Evolutionary conservation across 140 eudicot genomes (phyloP).

Genomic region (Oenanthe javanica): DNA sequence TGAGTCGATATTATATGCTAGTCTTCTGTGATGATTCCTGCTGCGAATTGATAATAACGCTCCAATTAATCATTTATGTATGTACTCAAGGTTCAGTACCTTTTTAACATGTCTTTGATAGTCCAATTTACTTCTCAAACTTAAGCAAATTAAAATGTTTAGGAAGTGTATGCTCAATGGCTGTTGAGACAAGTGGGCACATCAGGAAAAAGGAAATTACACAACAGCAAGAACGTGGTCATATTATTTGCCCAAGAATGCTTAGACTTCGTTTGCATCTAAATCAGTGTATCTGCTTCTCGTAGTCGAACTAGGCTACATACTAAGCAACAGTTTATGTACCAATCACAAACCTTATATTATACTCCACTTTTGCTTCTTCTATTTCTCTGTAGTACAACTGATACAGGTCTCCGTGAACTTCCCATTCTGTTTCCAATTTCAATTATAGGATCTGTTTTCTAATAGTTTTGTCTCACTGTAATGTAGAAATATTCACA

Average conservation of each 20-base stretch:
- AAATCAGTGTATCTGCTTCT: not conserved
- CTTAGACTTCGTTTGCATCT: not conserved
- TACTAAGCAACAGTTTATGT: not conserved
- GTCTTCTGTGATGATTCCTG: not conserved
- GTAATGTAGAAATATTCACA: constrained; percentile 18
- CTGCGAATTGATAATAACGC: not conserved
- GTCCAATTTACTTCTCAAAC: not conserved
- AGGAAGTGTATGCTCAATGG: not conserved
- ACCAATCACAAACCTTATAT: not conserved
- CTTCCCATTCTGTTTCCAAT: not conserved
- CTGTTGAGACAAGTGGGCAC: not conserved
- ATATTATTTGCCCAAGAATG: not conserved
- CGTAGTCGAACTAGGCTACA: not conserved
- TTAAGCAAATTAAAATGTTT: not conserved
- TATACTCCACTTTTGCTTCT: not conserved
- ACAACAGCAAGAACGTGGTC: not conserved
- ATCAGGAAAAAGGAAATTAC: not conserved
- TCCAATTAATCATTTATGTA: not conserved
- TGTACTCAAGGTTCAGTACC: not conserved
- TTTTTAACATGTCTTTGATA: not conserved
- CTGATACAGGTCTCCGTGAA: not conserved
- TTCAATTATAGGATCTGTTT: not conserved
- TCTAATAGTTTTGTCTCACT: not conserved
- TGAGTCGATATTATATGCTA: not conserved
- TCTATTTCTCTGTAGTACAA: not conserved